Percentiles rank a stretch among this genome's conserved stretches.
phyloP scores from a whole-genome alignment of 2,329 filamentous ascomycete genomes.

The Neurospora sp. region DNA sequence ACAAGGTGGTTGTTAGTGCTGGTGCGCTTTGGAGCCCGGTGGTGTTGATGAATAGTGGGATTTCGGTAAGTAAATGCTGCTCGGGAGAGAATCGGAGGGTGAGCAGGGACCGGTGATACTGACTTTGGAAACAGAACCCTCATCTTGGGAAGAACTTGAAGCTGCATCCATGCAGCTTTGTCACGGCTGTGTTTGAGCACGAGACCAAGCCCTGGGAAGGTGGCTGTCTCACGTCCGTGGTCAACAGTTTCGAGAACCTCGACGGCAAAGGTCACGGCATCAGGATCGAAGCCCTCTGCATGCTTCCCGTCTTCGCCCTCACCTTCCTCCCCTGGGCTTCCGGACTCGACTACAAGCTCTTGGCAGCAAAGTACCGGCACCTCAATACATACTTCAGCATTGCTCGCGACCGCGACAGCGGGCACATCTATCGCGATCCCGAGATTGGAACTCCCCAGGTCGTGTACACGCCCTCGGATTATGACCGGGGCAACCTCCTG shows the following conservation, averaged over 20 bases:
- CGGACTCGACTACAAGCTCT: constrained; percentile 59
- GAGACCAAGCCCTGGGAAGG: constrained; percentile 56
- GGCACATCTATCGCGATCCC: constrained; percentile 62
- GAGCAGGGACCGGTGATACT: not conserved
- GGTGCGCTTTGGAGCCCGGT: constrained; percentile 67
- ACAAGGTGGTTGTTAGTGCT: constrained; percentile 62
- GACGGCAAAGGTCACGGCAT: constrained; percentile 68
- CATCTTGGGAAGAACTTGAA: constrained; percentile 72
- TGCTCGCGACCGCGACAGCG: constrained; percentile 61
- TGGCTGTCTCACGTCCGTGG: constrained; percentile 67
- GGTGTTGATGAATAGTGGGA: constrained; percentile 62
- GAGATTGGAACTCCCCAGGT: constrained; percentile 52
- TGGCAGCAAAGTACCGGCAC: constrained; percentile 54
- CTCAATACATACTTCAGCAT: constrained; percentile 62
- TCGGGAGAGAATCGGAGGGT: not conserved
- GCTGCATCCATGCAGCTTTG: constrained; percentile 46
- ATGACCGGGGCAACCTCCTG: constrained; percentile 59
- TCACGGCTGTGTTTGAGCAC: constrained; percentile 45
- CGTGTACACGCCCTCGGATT: constrained; percentile 58
- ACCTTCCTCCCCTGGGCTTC: constrained; percentile 53
- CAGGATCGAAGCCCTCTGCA: constrained; percentile 65
- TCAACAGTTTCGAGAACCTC: constrained; percentile 66
- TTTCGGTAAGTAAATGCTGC: constrained; percentile 40
- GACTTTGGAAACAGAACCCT: constrained; percentile 40
- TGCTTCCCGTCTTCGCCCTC: constrained; percentile 56